Base-by-base conservation (phyloP, 2,329 filamentous ascomycete genomes). In the Thielaviopsis euricoi region DNA sequence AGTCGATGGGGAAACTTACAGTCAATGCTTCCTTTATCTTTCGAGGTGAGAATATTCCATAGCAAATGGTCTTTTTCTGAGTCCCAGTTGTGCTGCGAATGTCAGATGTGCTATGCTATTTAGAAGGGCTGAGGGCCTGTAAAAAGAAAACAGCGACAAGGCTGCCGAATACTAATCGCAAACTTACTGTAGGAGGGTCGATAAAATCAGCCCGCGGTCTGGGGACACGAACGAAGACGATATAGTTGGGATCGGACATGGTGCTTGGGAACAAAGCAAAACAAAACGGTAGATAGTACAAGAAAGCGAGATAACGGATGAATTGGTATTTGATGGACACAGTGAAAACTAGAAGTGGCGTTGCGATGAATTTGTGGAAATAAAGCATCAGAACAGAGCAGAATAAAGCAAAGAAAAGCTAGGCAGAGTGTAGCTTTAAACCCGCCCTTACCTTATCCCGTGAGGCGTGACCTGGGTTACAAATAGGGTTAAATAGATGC, bases 1-100 rank as follows among this genome's bases (percentile, higher is more conserved):
- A 7, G 15, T n/a, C 22, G 29, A 37, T 29, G 17, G 29, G 17
- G 29, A 25, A 25, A 65, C 75, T 68, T 74, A 94, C 91, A 98
- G 68, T 97, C 83, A 66, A 96, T 83, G 66, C 95, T 86, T 59
- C 83, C 86, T 67, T 89, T 88, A 1, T 87, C 82, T 33, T 85
- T 82, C 61, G 84, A 84, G 0, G 89, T 95, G 6, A 97, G 79
- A 55, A 95, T 82, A 69, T 87, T 87, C 93, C 93, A 98, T 17
- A 98, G 72, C 10, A 82, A 82, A 60, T 88, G 86, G 66, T 97
- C 93, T 69, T 96, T 97, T 22, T 78, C 75, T 1, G 85, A 78
- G 70, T 90, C 84, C 93, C 93, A 98, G 69, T 89, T 25, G 40
- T 55, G 54, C 58, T 60, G 21, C n/a, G 2, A 43, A 17, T 3